Base-by-base conservation (phyloP, 2,329 filamentous ascomycete genomes). In the Talaromyces verruculosus region DNA sequence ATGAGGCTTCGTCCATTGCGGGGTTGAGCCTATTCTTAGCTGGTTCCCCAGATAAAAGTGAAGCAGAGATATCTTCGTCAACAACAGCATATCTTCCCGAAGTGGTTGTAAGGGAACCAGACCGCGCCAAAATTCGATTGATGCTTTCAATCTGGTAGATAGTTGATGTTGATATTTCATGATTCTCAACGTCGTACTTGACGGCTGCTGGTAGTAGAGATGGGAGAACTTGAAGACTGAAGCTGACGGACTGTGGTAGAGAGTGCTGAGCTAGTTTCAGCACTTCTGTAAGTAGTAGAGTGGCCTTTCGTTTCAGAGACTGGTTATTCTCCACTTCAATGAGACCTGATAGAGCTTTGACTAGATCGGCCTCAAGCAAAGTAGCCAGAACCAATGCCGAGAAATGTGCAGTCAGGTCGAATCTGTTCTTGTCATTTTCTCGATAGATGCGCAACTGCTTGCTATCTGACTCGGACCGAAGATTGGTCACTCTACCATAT, bases 141-240 rank as follows among this genome's bases (percentile, higher is more conserved):
- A 99, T 93, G 75, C 94, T 97, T 80, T 97, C 97, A 63, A 99
- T 96, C 75, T 98, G 95, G 73, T 98, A 99, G 13, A 99, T 92
- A 19, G 96, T 96, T 7, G 92, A 89, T 7, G 92, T 93, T 6
- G 94, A 92, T 65, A 91, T 84, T 71, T 93, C 93, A 64, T 92
- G 89, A 28, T 88, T 85, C 35, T 93, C 87, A 22, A 88, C 84
- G 25, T 87, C 83, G 71, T 93, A 92, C 39, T 88, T 85, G 1
- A 91, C 85, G 4, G 93, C 92, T 0, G 89, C 88, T 6, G 89
- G 84, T 72, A 99, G 90, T 1, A 98, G 83, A 68, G 94, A 90
- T 0, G 95, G 95, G 19, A 99, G 85, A 5, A 97, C 86, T 74
- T 99, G 95, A 28, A 99, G 82, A 58, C 92, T 86, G 61, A 89